phyloP scores from a whole-genome alignment of 164 flowering plant species.

The Buxus sempervirens region DNA sequence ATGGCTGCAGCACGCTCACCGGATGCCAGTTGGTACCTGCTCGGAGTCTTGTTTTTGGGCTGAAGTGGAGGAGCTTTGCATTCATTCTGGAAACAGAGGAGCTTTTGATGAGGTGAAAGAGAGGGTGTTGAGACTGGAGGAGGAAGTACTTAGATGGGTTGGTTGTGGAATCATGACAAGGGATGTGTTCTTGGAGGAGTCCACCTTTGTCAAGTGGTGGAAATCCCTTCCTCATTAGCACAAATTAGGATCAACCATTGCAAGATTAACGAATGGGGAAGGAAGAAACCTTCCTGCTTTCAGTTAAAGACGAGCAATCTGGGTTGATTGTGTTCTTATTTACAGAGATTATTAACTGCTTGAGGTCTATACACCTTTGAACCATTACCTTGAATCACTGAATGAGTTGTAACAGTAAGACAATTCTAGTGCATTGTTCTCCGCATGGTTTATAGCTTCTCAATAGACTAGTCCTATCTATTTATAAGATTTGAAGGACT shows the following conservation, averaged over 20 bases:
- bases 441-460: too few species aligned
- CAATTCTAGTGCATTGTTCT: background rate
- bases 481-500: too few species aligned
- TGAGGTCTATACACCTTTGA: background rate
- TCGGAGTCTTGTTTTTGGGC: slow-evolving; percentile 68
- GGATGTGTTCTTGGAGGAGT: slow-evolving; percentile 47
- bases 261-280: slow-evolving; percentile 15
- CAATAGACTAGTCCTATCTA: too few species aligned
- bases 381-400: background rate
- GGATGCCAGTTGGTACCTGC: slow-evolving; percentile 14
- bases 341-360: background rate
- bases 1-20: slow-evolving; percentile 52
- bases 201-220: slow-evolving; percentile 76
- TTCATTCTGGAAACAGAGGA: slow-evolving; percentile 1
- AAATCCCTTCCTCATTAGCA: slow-evolving; percentile 41
- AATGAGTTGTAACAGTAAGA: too few species aligned
- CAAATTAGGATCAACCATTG: slow-evolving; percentile 27
- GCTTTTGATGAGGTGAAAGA: slow-evolving; percentile 27
- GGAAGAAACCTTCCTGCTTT: slow-evolving; percentile 12
- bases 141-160: slow-evolving; percentile 27
- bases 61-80: slow-evolving; percentile 54
- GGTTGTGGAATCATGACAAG: slow-evolving; percentile 10
- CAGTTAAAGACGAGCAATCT: background rate
- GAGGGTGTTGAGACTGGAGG: slow-evolving; percentile 32
- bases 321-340: background rate